Evolutionary conservation across 169 alveolate genomes (phyloP).

Genomic region (Plasmodium malariae): DNA sequence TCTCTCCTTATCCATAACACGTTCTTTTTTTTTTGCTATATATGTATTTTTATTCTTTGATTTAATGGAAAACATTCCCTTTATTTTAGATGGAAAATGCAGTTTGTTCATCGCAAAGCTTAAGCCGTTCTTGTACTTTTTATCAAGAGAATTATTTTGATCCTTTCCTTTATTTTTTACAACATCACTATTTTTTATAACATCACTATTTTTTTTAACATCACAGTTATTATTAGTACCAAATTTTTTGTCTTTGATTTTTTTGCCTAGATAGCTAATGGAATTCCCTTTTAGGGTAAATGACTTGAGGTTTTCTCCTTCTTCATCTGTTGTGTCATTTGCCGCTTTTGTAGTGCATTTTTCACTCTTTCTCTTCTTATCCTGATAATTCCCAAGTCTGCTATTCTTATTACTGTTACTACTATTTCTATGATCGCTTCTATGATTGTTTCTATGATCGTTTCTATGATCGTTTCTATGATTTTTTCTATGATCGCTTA

Average conservation of each 20-base stretch:
- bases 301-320: neutral
- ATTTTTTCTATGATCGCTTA: neutral
- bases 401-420: neutral
- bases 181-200: no score
- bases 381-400: neutral
- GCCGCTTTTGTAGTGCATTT: neutral
- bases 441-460: neutral
- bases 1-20: neutral
- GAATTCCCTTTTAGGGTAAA: neutral
- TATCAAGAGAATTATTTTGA: slow-evolving; percentile 1
- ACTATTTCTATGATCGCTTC: neutral
- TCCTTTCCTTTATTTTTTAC: slow-evolving; percentile 18
- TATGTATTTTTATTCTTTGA: neutral
- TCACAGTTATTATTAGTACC: neutral
- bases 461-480: neutral
- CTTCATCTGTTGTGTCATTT: neutral
- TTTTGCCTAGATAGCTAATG: neutral
- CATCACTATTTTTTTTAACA: neutral
- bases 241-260: neutral
- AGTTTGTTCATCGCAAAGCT: slow-evolving; percentile 1
- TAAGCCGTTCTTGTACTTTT: neutral
- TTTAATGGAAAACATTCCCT: slow-evolving; percentile 35
- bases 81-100: slow-evolving; percentile 33
- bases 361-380: neutral
- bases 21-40: neutral